Percentiles rank a stretch among this genome's conserved stretches.
phyloP scores from a whole-genome alignment of 139 green algal genomes.

The Tetradesmus lagerheimii region DNA sequence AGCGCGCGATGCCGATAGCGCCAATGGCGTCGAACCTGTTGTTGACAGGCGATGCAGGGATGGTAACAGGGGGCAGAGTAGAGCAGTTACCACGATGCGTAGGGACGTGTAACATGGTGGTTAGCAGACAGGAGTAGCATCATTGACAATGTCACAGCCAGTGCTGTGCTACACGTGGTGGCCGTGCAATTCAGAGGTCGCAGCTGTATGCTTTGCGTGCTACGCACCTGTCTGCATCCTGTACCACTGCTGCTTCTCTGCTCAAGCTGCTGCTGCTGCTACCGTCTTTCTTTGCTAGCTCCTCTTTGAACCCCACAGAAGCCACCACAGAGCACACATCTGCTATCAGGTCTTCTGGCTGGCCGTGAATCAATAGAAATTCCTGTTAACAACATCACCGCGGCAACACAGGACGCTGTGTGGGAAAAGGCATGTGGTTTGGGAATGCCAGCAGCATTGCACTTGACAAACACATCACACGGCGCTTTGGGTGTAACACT shows the following conservation, averaged over 20 bases:
- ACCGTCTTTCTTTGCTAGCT: conserved; percentile 36
- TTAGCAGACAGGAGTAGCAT: too few relatives aligned
- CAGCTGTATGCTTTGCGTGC: not conserved
- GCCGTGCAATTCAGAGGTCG: not conserved
- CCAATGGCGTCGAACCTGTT: conserved; percentile 84
- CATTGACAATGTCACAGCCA: not conserved
- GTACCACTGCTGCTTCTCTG: conserved; percentile 65
- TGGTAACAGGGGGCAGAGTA: not conserved
- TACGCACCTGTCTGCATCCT: conserved; percentile 79
- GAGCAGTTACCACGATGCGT: too few relatives aligned
- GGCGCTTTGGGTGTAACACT: too few relatives aligned
- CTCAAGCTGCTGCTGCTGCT: not conserved
- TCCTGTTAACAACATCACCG: conserved; percentile 32
- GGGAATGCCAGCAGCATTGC: not conserved
- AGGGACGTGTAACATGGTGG: too few relatives aligned
- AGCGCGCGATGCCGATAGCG: conserved; percentile 85
- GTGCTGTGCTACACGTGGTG: not conserved
- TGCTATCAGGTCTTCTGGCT: not conserved
- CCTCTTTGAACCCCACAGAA: conserved; percentile 78
- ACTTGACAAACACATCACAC: too few relatives aligned
- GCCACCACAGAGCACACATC: conserved; percentile 65
- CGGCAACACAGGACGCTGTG: not conserved
- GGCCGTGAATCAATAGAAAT: conserved; percentile 47
- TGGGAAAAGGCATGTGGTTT: not conserved
- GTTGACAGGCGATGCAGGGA: not conserved